phyloP scores from a whole-genome alignment of 768 basidiomycete genomes.

The Infundibulicybe gibba region DNA sequence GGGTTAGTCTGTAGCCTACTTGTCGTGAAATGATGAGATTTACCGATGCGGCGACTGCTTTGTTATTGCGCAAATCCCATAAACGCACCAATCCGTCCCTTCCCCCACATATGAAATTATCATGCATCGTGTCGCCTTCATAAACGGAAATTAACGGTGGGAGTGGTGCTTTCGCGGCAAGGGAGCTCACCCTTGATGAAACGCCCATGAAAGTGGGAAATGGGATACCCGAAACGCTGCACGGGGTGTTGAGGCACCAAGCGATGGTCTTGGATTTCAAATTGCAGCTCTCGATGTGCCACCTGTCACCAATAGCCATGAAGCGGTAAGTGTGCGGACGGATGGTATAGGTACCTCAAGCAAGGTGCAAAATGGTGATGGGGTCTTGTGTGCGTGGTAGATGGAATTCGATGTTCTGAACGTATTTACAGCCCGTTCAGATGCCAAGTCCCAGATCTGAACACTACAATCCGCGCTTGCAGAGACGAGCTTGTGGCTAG shows the following conservation, averaged over 20 bases:
- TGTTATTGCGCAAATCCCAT: no score
- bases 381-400: conserved; percentile 35
- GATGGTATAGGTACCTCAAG: conserved; percentile 33
- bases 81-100: no score
- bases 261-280: conserved; percentile 48
- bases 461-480: conserved; percentile 47
- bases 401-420: conserved; percentile 39
- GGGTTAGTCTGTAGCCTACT: no score
- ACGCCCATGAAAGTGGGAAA: conserved; percentile 33
- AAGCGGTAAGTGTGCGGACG: conserved; percentile 1
- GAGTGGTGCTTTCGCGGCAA: no score
- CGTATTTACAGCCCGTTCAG: conserved; percentile 36
- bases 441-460: conserved; percentile 41
- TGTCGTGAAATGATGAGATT: no score
- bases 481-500: conserved; percentile 42
- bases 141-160: no score
- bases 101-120: no score
- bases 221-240: conserved; percentile 40
- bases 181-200: conserved; percentile 43
- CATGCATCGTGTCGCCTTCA: no score
- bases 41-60: no score
- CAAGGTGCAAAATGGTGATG: conserved; percentile 34
- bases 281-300: conserved; percentile 47
- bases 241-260: conserved; percentile 28
- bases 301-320: conserved; percentile 25